Evolutionary conservation across 1,284 basidiomycete genomes (phyloP).

Genomic region (Grifola frondosa): DNA sequence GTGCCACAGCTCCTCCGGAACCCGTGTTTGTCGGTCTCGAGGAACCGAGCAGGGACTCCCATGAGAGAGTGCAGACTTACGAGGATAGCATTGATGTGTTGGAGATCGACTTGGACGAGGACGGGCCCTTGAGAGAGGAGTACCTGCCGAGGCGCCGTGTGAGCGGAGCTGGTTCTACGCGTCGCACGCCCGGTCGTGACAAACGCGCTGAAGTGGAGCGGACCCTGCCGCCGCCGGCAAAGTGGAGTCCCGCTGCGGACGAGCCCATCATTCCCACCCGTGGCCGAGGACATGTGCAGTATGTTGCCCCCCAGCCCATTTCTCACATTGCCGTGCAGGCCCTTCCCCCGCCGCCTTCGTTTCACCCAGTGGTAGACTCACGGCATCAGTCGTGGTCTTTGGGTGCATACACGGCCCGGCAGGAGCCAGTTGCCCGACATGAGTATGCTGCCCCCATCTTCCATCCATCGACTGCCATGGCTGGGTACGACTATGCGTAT

Average conservation of each 20-base stretch:
- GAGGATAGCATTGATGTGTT: slow-evolving; percentile 44
- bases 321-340: slow-evolving; percentile 26
- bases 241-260: slow-evolving; percentile 76
- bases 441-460: slow-evolving; percentile 15
- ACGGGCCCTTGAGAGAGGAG: slow-evolving; percentile 76
- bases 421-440: slow-evolving; percentile 19
- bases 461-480: slow-evolving; percentile 29
- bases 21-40: slow-evolving; percentile 73
- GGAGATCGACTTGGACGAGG: slow-evolving; percentile 78
- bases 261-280: slow-evolving; percentile 62
- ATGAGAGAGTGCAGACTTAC: slow-evolving; percentile 41
- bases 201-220: slow-evolving; percentile 33
- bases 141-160: slow-evolving; percentile 70
- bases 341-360: slow-evolving; percentile 24
- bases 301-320: slow-evolving; percentile 62
- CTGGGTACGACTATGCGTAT: slow-evolving; percentile 41
- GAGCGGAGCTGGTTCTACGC: slow-evolving; percentile 35
- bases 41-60: slow-evolving; percentile 52
- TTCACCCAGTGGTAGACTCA: slow-evolving; percentile 25
- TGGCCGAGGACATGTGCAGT: slow-evolving; percentile 51
- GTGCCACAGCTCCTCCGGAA: slow-evolving; percentile 38
- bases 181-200: slow-evolving; percentile 32
- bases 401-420: slow-evolving; percentile 18
- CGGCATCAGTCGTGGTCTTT: slow-evolving; percentile 25
- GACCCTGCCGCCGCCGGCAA: slow-evolving; percentile 67